Evolutionary conservation across 495 filamentous ascomycete species (phyloP), one percentile per base, ranked within the genome.

Genomic region (Penicillium cosmopolitanum): DNA sequence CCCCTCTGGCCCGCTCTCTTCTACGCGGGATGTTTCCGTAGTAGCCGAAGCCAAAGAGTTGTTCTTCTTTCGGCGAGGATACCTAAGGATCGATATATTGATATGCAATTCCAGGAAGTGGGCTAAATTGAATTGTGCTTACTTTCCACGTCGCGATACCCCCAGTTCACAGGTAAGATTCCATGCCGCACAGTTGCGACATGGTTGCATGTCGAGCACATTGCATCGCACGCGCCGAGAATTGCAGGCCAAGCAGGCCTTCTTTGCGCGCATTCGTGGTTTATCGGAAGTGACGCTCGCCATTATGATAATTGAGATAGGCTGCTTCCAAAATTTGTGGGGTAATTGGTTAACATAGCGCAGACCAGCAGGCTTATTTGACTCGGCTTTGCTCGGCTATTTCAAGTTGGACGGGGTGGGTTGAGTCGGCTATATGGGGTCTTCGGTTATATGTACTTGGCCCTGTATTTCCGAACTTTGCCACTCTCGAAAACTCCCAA

Each of bases 201-300:
- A 80, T 4, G 79, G 79, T 23, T 71, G 77, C 60, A 56, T 61
- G 50, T 80, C 71, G 15, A 78, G 60, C 15, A 80, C 79, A 67
- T 82, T 75, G 60, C 79, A 82, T 36, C 75, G 73, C 35, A 80
- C 77, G 28, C 79, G 77, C 15, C 79, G 73, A 0, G 70, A 61
- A 56, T 82, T 80, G 62, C 78, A 82, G 40, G 73, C 67, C 56
- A 76, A 57, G 56, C 79, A 82, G 2, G 79, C 79, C 61, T 73
- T 74, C 51, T 74, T 77, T 25, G 78, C 77, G 50, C 78, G 66
- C n/a, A 61, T 65, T 19, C 66, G 62, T 25, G 60, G 61, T n/a
- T 60, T 61, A 34, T 67, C 62, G 6, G 55, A n/a, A 16, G 19
- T 58, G 11, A 33, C 19, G 4, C 42, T 51, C 34, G 54, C 61